A percentile compares a stretch with the other conserved stretches of the same genome.
These are phyloP conservation scores for Mortierella sp. DNA, from an alignment of 371 early-diverging fungal species.

Conservation along the genomic window DNA sequence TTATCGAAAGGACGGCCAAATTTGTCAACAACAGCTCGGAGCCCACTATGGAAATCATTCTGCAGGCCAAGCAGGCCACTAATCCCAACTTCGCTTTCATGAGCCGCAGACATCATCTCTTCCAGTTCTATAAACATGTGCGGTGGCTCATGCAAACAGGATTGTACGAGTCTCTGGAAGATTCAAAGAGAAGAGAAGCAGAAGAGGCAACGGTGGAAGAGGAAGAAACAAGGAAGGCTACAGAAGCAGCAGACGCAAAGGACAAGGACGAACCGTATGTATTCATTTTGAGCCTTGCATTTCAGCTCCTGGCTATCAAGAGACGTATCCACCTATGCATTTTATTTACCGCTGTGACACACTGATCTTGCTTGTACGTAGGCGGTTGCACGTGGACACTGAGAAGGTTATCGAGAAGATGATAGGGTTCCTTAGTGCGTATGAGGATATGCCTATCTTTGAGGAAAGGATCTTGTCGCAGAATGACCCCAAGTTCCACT, in stretches of 20 bases:
- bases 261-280: conserved; percentile 6
- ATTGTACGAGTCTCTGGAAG: conserved; percentile 58
- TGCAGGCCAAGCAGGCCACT: conserved; percentile 75
- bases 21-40: conserved; percentile 64
- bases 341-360: neutral
- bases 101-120: conserved; percentile 59
- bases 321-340: too few relatives aligned
- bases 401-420: conserved; percentile 33
- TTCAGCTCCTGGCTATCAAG: neutral
- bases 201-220: conserved; percentile 40
- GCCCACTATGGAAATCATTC: conserved; percentile 70
- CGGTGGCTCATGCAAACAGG: conserved; percentile 69
- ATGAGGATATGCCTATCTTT: conserved; percentile 1
- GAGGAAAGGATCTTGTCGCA: conserved; percentile 16
- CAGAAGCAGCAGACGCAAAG: neutral
- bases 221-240: conserved; percentile 15
- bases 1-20: conserved; percentile 75
- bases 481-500: conserved; percentile 26
- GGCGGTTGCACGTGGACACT: conserved; percentile 20
- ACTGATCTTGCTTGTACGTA: neutral
- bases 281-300: neutral
- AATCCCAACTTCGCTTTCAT: conserved; percentile 77
- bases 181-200: conserved; percentile 29
- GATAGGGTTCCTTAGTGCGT: conserved; percentile 13
- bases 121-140: conserved; percentile 74